Conservation (phyloP, 1,284 basidiomycete species). For the Omphalotus olearius region DNA sequence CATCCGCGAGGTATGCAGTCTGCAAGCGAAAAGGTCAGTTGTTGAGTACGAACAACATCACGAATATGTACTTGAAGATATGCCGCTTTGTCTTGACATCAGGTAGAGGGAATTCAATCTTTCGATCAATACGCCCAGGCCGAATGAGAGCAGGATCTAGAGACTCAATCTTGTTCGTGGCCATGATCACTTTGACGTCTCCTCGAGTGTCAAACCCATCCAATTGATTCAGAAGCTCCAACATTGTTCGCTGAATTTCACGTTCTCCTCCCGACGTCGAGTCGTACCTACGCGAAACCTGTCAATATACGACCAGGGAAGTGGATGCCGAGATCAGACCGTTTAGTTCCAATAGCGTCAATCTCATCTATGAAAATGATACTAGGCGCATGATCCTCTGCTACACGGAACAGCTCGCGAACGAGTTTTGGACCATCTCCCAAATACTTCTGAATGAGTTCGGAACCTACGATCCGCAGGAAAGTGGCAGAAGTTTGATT, state of each 20-base stretch:
- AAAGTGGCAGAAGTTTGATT: slow-evolving; percentile 99
- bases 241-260: slow-evolving; percentile 99
- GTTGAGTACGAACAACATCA: slow-evolving; percentile 2
- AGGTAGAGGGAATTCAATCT: slow-evolving; percentile 95
- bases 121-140: slow-evolving; percentile 97
- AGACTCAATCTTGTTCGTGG: slow-evolving; percentile 91
- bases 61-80: slow-evolving; percentile 77
- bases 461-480: slow-evolving; percentile 95
- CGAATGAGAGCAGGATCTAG: slow-evolving; percentile 97
- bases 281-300: slow-evolving; percentile 63
- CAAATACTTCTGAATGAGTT: slow-evolving; percentile 98
- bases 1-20: slow-evolving; percentile 96
- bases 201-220: slow-evolving; percentile 99
- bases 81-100: slow-evolving; percentile 97
- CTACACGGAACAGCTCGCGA: slow-evolving; percentile 94
- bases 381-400: slow-evolving; percentile 96
- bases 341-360: slow-evolving; percentile 97
- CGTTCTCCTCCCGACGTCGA: slow-evolving; percentile 97
- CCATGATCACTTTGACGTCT: slow-evolving; percentile 97
- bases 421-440: slow-evolving; percentile 99
- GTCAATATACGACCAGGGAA: background rate
- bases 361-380: slow-evolving; percentile 99
- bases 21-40: slow-evolving; percentile 22
- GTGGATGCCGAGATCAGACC: slow-evolving; percentile 43
- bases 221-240: slow-evolving; percentile 96